Conservation (phyloP, 179 eudicot species). For the Actinidia polygama region DNA sequence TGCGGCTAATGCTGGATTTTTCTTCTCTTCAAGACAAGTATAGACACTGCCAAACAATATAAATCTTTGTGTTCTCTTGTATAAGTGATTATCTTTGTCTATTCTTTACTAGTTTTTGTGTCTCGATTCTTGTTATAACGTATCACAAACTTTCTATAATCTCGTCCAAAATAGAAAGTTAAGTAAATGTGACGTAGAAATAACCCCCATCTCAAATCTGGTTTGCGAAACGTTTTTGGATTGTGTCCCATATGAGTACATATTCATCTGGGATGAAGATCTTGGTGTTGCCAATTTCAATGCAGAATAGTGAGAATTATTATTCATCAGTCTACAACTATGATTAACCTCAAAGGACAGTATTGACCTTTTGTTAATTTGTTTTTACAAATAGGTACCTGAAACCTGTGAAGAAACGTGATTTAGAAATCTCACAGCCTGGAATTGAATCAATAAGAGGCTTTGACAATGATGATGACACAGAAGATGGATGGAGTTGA, state of each 20-base stretch:
- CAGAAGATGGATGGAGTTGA: slow-evolving; percentile 41
- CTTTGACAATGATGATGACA: slow-evolving; percentile 48
- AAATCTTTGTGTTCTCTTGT: no score
- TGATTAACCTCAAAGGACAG: not conserved
- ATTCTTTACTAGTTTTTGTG: no score
- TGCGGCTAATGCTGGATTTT: no score
- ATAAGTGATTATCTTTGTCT: no score
- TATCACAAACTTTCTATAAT: no score
- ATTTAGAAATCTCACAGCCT: slow-evolving; percentile 65
- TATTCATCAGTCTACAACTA: not conserved
- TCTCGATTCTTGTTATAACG: no score
- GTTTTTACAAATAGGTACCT: slow-evolving; percentile 35
- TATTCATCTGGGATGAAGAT: slow-evolving; percentile 84
- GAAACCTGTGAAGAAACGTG: slow-evolving; percentile 54
- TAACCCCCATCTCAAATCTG: slow-evolving; percentile 15
- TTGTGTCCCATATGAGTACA: slow-evolving; percentile 72
- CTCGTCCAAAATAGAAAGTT: no score
- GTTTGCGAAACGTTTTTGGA: slow-evolving; percentile 75
- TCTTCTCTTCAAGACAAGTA: no score
- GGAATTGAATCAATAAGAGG: slow-evolving; percentile 43
- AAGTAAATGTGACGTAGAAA: no score
- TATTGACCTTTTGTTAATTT: not conserved
- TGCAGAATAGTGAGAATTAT: slow-evolving; percentile 53
- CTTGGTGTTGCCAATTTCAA: slow-evolving; percentile 69
- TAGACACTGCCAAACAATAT: no score